Base-by-base conservation (phyloP, 805 yeast species). In the Torulaspora franciscae region DNA sequence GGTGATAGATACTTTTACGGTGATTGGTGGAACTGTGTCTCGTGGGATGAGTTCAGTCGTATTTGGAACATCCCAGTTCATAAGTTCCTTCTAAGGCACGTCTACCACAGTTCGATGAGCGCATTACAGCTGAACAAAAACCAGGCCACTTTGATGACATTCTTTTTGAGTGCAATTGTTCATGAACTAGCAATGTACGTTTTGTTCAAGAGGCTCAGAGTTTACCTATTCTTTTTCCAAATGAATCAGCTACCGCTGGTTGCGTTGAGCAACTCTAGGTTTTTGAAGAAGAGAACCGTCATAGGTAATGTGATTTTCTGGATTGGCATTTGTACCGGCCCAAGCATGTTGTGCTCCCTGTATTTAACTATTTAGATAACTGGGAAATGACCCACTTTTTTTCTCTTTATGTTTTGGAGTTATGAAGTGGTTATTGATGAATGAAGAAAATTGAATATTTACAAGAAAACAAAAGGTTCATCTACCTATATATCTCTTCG, bases 51-150 rank as follows among this genome's bases (percentile, higher is more conserved):
- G 61, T 93, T 86, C 64, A 83, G 96, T 8, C 74, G 97, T 52
- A 80, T 85, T 50, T 95, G 99, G 99, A 93, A 93, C 62, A 76
- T 78, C 7, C 96, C 98, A 0, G 98, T 93, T 17, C 96, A 93
- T 63, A 77, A 80, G 58, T 93, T 93, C 55, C 69, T 93, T 47
- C 70, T 90, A 36, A 76, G 98, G 52, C 99, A 95, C 61, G 98
- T 93, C 2, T 95, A 93, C 64, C 96, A 90, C 61, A 81, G 95
- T 22, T 80, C 93, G 7, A 85, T 91, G 47, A 80, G 93, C 53
- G 81, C 88, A 0, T 72, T 88, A 44, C 73, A 80, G 25, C 68
- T 90, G 45, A 76, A 78, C 50, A 86, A 81, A 59, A 47, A 58
- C 1, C 71, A 74, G 37, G 97, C 98, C 0, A 83, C 95, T 1